These are phyloP conservation scores for Parafenestella ontariensis DNA, from an alignment of 2,329 filamentous ascomycete genomes.

Conservation along the genomic window DNA sequence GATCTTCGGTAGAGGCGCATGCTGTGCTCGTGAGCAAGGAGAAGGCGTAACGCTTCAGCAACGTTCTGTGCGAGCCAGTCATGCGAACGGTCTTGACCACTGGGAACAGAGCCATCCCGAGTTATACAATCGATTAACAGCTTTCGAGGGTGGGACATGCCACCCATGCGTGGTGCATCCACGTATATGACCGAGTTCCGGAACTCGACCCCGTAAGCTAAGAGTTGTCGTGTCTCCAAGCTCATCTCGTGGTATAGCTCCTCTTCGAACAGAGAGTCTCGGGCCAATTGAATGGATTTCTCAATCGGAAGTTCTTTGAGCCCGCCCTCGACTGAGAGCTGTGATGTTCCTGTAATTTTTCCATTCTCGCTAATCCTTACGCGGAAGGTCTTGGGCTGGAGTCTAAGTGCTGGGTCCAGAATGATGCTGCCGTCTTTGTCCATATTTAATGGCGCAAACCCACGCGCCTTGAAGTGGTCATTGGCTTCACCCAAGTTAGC, in stretches of 20 bases:
- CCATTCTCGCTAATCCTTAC: conserved; percentile 69
- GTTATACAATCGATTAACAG: conserved; percentile 73
- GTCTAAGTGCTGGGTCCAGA: conserved; percentile 70
- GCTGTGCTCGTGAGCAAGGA: conserved; percentile 80
- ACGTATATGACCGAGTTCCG: conserved; percentile 56
- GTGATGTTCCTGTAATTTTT: conserved; percentile 64
- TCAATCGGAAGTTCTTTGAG: conserved; percentile 65
- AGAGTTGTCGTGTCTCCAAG: conserved; percentile 77
- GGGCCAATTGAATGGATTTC: conserved; percentile 73
- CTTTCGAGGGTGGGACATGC: conserved; percentile 58
- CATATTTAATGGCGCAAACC: conserved; percentile 80
- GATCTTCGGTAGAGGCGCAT: conserved; percentile 75
- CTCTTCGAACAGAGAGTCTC: conserved; percentile 80
- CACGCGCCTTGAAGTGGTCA: conserved; percentile 68
- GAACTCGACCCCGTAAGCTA: conserved; percentile 73
- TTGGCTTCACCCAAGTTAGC: conserved; percentile 51
- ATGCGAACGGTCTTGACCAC: conserved; percentile 32
- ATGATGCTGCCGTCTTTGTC: conserved; percentile 76
- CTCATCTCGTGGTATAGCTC: conserved; percentile 92
- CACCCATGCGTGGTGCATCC: conserved; percentile 25
- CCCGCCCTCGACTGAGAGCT: conserved; percentile 35
- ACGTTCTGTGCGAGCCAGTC: conserved; percentile 68
- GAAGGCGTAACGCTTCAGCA: conserved; percentile 72
- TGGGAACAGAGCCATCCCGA: conserved; percentile 56
- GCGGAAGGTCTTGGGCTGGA: conserved; percentile 66